A percentile compares a stretch with the other conserved stretches of the same genome.
phyloP scores from a whole-genome alignment of 2,329 filamentous ascomycete genomes.

The Sphaceloma murrayae region DNA sequence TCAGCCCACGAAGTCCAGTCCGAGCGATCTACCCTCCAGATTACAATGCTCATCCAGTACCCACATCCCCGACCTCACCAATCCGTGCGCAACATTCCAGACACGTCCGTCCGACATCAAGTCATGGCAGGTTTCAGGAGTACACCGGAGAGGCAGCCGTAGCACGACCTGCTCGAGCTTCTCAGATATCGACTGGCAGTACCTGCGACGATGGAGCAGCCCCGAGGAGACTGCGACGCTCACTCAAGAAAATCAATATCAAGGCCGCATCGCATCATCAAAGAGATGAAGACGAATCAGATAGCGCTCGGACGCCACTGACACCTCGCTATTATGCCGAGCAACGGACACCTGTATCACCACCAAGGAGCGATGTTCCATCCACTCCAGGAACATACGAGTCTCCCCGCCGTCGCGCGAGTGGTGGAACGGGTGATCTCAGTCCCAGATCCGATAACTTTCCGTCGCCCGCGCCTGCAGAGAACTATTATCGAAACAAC shows the following conservation, averaged over 20 bases:
- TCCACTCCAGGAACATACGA: slow-evolving; percentile 26
- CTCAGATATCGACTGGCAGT: slow-evolving; percentile 4
- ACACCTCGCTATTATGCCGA: slow-evolving; percentile 46
- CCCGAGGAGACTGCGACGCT: slow-evolving; percentile 29
- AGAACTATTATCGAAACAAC: slow-evolving; percentile 14
- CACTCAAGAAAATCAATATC: slow-evolving; percentile 49
- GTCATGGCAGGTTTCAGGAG: not conserved
- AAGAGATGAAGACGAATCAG: slow-evolving; percentile 35
- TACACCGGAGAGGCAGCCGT: slow-evolving; percentile 9
- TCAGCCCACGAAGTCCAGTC: slow-evolving; percentile 33
- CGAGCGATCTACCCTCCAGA: slow-evolving; percentile 41
- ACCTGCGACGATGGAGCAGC: slow-evolving; percentile 21
- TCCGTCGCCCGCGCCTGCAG: not conserved
- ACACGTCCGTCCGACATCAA: slow-evolving; percentile 1
- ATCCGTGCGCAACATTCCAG: slow-evolving; percentile 23
- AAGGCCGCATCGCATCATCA: slow-evolving; percentile 45
- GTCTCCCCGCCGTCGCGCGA: slow-evolving; percentile 2
- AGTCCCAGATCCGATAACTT: slow-evolving; percentile 10
- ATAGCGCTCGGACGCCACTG: slow-evolving; percentile 43
- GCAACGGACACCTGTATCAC: slow-evolving; percentile 46
- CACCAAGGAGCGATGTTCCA: slow-evolving; percentile 29
- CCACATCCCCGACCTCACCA: slow-evolving; percentile 23
- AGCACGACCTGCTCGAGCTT: slow-evolving; percentile 1
- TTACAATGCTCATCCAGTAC: slow-evolving; percentile 20
- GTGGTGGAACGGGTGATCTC: slow-evolving; percentile 1